Conservation (phyloP, 768 basidiomycete genomes). For the Pleurotus giganteus region DNA sequence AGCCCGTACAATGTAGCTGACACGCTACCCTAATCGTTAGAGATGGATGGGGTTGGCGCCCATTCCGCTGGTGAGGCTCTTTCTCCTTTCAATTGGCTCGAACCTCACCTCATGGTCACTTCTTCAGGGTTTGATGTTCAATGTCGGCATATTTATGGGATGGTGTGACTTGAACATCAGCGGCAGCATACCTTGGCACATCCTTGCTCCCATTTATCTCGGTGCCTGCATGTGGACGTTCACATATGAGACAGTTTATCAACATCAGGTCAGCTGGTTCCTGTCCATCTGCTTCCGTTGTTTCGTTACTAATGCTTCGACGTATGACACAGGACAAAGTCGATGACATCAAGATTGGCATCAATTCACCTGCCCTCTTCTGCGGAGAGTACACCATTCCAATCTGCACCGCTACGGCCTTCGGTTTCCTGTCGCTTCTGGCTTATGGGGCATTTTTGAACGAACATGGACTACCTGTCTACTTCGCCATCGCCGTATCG, state of each 20-base stretch:
- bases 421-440: slow-evolving; percentile 42
- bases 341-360: slow-evolving; percentile 54
- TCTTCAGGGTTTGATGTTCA: slow-evolving; percentile 30
- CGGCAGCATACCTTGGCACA: slow-evolving; percentile 21
- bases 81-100: not conserved
- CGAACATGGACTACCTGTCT: slow-evolving; percentile 38
- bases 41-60: slow-evolving; percentile 29
- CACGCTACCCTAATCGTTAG: slow-evolving; percentile 11
- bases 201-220: slow-evolving; percentile 23
- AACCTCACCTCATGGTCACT: not conserved
- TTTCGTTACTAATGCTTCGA: slow-evolving; percentile 5
- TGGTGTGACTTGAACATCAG: slow-evolving; percentile 25
- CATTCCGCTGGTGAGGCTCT: slow-evolving; percentile 23
- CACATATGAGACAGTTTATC: slow-evolving; percentile 31
- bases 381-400: slow-evolving; percentile 46
- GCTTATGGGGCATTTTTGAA: slow-evolving; percentile 43
- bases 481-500: slow-evolving; percentile 18
- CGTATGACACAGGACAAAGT: slow-evolving; percentile 47
- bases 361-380: slow-evolving; percentile 58
- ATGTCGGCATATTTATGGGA: slow-evolving; percentile 29
- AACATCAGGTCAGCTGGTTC: slow-evolving; percentile 24
- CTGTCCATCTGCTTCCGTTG: not conserved
- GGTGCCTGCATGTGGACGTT: slow-evolving; percentile 27
- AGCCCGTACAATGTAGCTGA: not conserved
- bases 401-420: slow-evolving; percentile 43